These are phyloP conservation scores for Blastomyces percursus DNA, from an alignment of 2,329 filamentous ascomycete species.

Conservation along the genomic window DNA sequence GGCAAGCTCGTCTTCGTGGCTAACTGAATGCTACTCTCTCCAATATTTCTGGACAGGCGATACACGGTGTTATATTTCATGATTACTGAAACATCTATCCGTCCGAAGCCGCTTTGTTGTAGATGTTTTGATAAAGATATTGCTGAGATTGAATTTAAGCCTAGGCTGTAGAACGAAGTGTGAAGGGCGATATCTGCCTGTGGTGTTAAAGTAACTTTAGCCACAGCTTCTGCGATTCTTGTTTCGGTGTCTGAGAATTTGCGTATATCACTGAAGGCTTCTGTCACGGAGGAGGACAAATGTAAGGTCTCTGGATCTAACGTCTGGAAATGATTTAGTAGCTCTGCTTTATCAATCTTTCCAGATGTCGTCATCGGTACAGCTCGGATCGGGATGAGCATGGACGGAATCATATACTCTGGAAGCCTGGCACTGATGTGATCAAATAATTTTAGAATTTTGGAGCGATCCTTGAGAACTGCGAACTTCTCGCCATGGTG, in stretches of 20 bases:
- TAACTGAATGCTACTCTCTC: background rate
- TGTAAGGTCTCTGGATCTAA: conserved; percentile 41
- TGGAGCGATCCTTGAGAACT: conserved; percentile 2
- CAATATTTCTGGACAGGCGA: conserved; percentile 35
- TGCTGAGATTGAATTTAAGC: conserved; percentile 72
- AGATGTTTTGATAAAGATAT: conserved; percentile 57
- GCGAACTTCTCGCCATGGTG: conserved; percentile 8
- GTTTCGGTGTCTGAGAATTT: conserved; percentile 48
- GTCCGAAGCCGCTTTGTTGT: conserved; percentile 33
- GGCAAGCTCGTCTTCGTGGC: background rate
- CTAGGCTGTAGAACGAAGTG: conserved; percentile 65
- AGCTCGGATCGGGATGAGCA: conserved; percentile 56
- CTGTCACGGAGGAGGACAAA: conserved; percentile 21
- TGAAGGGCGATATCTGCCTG: conserved; percentile 45
- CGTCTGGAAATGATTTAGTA: conserved; percentile 40
- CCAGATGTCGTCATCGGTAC: conserved; percentile 65
- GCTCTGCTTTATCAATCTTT: conserved; percentile 54
- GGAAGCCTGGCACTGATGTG: conserved; percentile 49
- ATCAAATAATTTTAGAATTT: conserved; percentile 42
- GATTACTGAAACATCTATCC: conserved; percentile 56
- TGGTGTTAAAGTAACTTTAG: conserved; percentile 39
- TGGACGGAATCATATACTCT: conserved; percentile 67
- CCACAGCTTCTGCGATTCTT: conserved; percentile 45
- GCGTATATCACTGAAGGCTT: conserved; percentile 21
- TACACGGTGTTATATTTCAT: conserved; percentile 58